Percentiles rank a stretch among this genome's conserved stretches.
Evolutionary conservation across 352 stramenopile genomes (phyloP).

Genomic region (Pythium phragmitis): DNA sequence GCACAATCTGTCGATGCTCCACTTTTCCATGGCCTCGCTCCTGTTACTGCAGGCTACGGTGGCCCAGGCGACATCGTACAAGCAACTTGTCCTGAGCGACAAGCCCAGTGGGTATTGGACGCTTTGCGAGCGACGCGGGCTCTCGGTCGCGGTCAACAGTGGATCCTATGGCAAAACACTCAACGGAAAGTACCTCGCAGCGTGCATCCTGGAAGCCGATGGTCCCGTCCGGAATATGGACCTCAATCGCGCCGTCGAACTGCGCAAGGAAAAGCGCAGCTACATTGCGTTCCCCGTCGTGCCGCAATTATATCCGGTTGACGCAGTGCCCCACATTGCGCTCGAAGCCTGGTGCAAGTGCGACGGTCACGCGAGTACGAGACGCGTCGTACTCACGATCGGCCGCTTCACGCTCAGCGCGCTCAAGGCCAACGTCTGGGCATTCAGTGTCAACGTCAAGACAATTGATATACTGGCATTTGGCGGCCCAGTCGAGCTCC

Average conservation of each 20-base stretch:
- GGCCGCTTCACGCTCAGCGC: slow-evolving; percentile 75
- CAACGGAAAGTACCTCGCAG: slow-evolving; percentile 53
- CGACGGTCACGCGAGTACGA: slow-evolving; percentile 65
- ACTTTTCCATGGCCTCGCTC: slow-evolving; percentile 88
- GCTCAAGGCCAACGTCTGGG: slow-evolving; percentile 74
- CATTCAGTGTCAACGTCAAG: slow-evolving; percentile 75
- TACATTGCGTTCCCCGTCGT: slow-evolving; percentile 59
- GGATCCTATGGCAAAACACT: slow-evolving; percentile 48
- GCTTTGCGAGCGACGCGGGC: slow-evolving; percentile 80
- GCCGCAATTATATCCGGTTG: slow-evolving; percentile 37
- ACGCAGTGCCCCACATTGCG: slow-evolving; percentile 41
- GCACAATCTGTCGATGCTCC: slow-evolving; percentile 81
- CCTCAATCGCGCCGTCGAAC: slow-evolving; percentile 65
- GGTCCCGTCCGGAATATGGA: slow-evolving; percentile 84
- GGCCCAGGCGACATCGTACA: slow-evolving; percentile 79
- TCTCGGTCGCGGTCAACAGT: slow-evolving; percentile 65
- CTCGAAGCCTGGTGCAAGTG: slow-evolving; percentile 82
- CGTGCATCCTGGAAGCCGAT: slow-evolving; percentile 65
- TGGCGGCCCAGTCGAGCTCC: slow-evolving; percentile 47
- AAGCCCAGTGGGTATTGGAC: slow-evolving; percentile 82
- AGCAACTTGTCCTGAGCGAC: slow-evolving; percentile 69
- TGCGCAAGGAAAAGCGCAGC: slow-evolving; percentile 54
- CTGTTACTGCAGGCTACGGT: slow-evolving; percentile 74
- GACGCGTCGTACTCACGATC: slow-evolving; percentile 65
- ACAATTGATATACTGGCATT: slow-evolving; percentile 75